phyloP scores from a whole-genome alignment of 176 grass and related monocot genomes.

The Musa troglodytarum region DNA sequence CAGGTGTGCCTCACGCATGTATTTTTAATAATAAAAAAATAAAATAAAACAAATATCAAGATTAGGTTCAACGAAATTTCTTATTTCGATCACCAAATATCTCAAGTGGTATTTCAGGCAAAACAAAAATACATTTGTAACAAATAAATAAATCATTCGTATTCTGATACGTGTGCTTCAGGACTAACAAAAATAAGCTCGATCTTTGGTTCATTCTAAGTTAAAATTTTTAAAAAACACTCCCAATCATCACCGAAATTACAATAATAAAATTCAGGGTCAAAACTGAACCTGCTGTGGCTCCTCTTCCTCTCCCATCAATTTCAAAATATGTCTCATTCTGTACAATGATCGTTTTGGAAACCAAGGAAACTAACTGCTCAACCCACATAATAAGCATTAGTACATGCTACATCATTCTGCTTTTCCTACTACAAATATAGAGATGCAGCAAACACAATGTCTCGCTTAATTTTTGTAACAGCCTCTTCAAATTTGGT shows the following conservation, averaged over 20 bases:
- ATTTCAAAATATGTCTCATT: not conserved
- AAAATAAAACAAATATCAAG: too few relatives aligned
- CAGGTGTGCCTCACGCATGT: too few relatives aligned
- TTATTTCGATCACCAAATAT: not conserved
- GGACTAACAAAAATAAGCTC: not conserved
- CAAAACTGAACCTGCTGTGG: not conserved
- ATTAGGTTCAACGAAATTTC: not conserved
- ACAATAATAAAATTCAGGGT: not conserved
- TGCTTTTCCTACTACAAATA: conserved; percentile 1
- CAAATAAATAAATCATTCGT: not conserved
- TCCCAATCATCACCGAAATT: not conserved
- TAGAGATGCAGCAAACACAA: conserved; percentile 18
- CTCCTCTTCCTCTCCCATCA: not conserved
- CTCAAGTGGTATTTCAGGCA: not conserved
- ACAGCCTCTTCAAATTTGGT: conserved; percentile 60
- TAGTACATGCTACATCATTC: not conserved
- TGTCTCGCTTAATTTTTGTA: conserved; percentile 13
- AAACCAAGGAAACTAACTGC: not conserved
- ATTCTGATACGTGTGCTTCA: not conserved
- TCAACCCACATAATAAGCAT: not conserved
- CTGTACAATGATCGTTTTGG: not conserved
- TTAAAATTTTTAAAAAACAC: not conserved
- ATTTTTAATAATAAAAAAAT: too few relatives aligned
- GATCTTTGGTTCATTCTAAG: not conserved
- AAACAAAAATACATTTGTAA: not conserved